Evolutionary conservation across 1,139 yeast species (phyloP).

Genomic region (Meyerozyma sp.): DNA sequence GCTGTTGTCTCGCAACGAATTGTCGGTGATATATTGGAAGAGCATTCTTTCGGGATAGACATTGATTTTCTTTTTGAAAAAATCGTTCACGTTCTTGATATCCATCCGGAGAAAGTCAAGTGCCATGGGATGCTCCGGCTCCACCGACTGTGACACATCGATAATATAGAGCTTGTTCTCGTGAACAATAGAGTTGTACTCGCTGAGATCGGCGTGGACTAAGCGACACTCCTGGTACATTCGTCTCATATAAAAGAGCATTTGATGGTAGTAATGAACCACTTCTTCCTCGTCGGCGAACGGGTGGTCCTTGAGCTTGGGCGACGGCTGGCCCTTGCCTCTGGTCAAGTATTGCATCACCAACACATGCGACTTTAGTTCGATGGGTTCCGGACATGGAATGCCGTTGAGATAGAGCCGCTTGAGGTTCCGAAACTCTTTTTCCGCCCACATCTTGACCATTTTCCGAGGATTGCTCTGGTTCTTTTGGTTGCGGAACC

Average conservation of each 20-base stretch:
- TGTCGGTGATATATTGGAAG: slow-evolving; percentile 63
- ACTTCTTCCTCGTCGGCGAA: slow-evolving; percentile 62
- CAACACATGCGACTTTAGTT: slow-evolving; percentile 81
- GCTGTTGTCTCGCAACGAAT: slow-evolving; percentile 31
- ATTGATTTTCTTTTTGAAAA: slow-evolving; percentile 68
- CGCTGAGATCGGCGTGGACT: slow-evolving; percentile 96
- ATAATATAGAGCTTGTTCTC: slow-evolving; percentile 76
- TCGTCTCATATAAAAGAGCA: slow-evolving; percentile 79
- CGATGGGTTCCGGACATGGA: slow-evolving; percentile 90
- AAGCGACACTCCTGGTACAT: slow-evolving; percentile 84
- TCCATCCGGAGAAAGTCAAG: slow-evolving; percentile 95
- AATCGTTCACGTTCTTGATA: slow-evolving; percentile 89
- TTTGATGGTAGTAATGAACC: slow-evolving; percentile 64
- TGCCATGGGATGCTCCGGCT: slow-evolving; percentile 97
- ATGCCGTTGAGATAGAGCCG: slow-evolving; percentile 74
- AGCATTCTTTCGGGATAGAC: slow-evolving; percentile 78
- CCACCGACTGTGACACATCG: slow-evolving; percentile 97
- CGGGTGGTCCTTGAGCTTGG: slow-evolving; percentile 77
- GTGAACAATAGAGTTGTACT: slow-evolving; percentile 88
- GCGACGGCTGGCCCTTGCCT: slow-evolving; percentile 83
- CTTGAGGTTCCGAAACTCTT: slow-evolving; percentile 88
- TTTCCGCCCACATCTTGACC: slow-evolving; percentile 99
- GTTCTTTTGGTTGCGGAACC: slow-evolving; percentile 78
- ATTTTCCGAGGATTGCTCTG: slow-evolving; percentile 94
- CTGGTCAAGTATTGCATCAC: slow-evolving; percentile 88